phyloP scores from a whole-genome alignment of 2,329 filamentous ascomycete genomes.

The Botrytis medusae region DNA sequence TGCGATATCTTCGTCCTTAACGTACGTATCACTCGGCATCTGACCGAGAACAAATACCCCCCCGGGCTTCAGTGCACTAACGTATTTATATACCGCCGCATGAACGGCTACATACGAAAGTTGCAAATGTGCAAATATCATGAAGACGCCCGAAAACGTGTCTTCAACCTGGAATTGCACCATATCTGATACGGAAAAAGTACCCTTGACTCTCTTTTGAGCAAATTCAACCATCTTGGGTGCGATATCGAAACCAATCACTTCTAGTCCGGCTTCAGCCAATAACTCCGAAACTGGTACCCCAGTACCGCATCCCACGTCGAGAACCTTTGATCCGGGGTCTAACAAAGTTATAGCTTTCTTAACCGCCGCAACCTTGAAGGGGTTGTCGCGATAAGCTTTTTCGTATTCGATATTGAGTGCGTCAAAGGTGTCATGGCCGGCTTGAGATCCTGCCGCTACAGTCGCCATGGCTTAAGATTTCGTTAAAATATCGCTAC shows the following conservation, averaged over 20 bases:
- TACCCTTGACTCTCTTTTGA: conserved; percentile 24
- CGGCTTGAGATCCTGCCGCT: conserved; percentile 28
- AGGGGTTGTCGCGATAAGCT: conserved; percentile 16
- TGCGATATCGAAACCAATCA: conserved; percentile 39
- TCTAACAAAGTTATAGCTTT: conserved; percentile 8
- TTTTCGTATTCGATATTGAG: conserved; percentile 23
- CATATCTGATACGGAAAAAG: conserved; percentile 28
- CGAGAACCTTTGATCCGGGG: conserved; percentile 29
- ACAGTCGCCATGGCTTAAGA: conserved; percentile 19
- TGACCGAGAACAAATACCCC: conserved; percentile 38
- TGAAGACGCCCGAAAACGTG: conserved; percentile 35
- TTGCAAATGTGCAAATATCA: conserved; percentile 38
- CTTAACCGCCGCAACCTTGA: conserved; percentile 4
- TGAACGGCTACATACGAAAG: conserved; percentile 37
- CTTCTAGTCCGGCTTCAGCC: conserved; percentile 29
- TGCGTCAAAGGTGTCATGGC: conserved; percentile 27
- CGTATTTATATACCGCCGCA: conserved; percentile 31
- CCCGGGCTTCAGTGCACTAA: conserved; percentile 30
- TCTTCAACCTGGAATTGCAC: conserved; percentile 29
- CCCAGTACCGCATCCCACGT: conserved; percentile 42
- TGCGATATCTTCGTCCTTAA: conserved; percentile 31
- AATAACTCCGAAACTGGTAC: conserved; percentile 37
- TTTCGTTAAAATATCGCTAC: neutral
- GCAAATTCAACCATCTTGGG: conserved; percentile 34
- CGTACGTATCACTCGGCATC: conserved; percentile 34